Percentiles rank a stretch among this genome's conserved stretches.
These are phyloP conservation scores for Podosphaera xanthii DNA, from an alignment of 2,329 filamentous ascomycete genomes.

Conservation along the genomic window DNA sequence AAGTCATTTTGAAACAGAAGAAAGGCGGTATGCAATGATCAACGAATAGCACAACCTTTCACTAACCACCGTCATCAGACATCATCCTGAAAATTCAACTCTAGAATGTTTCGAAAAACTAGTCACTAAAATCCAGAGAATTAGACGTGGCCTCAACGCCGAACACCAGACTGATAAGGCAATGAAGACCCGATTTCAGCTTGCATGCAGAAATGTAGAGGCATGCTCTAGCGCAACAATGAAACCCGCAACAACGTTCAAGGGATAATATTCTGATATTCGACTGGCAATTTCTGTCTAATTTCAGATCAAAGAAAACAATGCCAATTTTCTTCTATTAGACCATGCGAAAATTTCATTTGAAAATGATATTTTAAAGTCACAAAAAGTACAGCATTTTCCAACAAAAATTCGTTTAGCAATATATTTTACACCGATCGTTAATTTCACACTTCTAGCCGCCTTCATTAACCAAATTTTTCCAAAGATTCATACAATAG, in stretches of 20 bases:
- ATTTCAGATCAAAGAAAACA: background rate
- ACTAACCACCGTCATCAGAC: background rate
- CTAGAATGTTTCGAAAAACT: background rate
- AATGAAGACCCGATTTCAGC: background rate
- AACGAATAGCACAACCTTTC: background rate
- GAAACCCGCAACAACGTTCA: background rate
- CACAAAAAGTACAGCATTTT: no score
- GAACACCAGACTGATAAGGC: background rate
- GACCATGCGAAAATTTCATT: background rate
- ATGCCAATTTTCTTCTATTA: background rate
- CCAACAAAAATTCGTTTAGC: no score
- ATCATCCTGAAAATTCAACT: background rate
- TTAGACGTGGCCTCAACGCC: background rate
- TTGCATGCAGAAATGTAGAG: background rate
- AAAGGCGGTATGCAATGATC: background rate
- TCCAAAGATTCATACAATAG: background rate
- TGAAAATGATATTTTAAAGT: background rate
- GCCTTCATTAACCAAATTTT: no score
- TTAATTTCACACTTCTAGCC: no score
- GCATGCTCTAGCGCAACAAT: background rate
- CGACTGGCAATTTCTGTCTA: background rate
- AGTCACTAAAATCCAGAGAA: background rate
- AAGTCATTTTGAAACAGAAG: slow-evolving; percentile 1
- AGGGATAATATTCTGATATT: background rate
- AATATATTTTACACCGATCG: no score